Base-by-base conservation (phyloP, 2,329 filamentous ascomycete genomes). In the Sarocladium kiliense region DNA sequence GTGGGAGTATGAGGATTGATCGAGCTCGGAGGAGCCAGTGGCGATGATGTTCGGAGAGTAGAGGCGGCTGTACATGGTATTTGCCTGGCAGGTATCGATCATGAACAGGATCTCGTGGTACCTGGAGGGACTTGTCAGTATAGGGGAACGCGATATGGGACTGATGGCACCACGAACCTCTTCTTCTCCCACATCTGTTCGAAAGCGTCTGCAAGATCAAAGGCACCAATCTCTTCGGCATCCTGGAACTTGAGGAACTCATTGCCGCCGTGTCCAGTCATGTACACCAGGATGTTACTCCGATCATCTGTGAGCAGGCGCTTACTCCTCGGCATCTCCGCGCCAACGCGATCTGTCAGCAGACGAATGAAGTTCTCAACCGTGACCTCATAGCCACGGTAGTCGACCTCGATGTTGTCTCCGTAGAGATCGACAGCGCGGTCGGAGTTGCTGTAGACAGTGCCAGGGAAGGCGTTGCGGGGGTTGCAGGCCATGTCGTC, bases 121-220 rank as follows among this genome's bases (percentile, higher is more conserved):
- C 68, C 87, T 88, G 60, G 19, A 7, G 41, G 47, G 19, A 41
- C 34, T 9, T 30, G 41, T 56, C 7, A 53, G 50, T 10, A 47
- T 49, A 4, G 27, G 16, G 12, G 14, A 16, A 18, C 12, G 11
- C 45, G n/a, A 26, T 30, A 23, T 7, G 36, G 41, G 3, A 37
- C 32, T n/a, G 47, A 68, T n/a, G 41, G 18, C 16, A 16, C 41
- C 9, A 44, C 18, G 44, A 27, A 47, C 77, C 94, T 87, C 77
- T 95, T 95, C 84, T 99, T 99, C 80, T 99, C 94, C 89, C 92
- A 97, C 94, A 99, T 99, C 77, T 99, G 93, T 72, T 95, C 91
- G 69, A 99, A 97, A 0, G 94, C 94, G 71, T 99, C 91, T 4
- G 95, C 94, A 56, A 99, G 77, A 73, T 99, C 94, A 69, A 95